These are phyloP conservation scores for Fraxinus ornus DNA, from an alignment of 305 asterid genomes.

Conservation along the genomic window DNA sequence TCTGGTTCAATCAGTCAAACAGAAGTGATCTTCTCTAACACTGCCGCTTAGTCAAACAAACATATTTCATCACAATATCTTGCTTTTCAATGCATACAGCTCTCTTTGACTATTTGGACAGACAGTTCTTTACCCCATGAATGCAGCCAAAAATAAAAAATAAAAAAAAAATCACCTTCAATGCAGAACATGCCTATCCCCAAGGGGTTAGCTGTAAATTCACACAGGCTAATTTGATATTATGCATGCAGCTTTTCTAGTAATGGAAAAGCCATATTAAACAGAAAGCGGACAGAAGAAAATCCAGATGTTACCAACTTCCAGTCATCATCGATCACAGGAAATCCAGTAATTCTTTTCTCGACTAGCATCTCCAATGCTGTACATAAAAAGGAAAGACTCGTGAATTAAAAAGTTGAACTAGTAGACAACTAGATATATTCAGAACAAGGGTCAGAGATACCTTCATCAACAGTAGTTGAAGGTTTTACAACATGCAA, in stretches of 20 bases:
- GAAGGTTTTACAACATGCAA: conserved; percentile 71
- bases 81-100: neutral
- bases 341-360: conserved; percentile 88
- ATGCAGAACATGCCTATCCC: neutral
- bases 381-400: conserved; percentile 32
- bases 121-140: neutral
- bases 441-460: conserved; percentile 8
- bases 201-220: neutral
- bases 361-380: conserved; percentile 80
- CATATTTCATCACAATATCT: neutral
- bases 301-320: conserved; percentile 59
- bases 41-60: neutral
- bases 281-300: neutral
- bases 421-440: neutral
- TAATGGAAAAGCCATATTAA: neutral
- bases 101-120: neutral
- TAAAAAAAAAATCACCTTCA: neutral
- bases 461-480: conserved; percentile 85
- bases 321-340: conserved; percentile 87
- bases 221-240: neutral
- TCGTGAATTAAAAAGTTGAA: conserved; percentile 8
- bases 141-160: neutral
- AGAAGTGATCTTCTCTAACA: neutral
- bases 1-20: neutral
- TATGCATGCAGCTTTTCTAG: neutral